phyloP scores from a whole-genome alignment of 2,329 filamentous ascomycete genomes.

The Epichloe glyceriae region DNA sequence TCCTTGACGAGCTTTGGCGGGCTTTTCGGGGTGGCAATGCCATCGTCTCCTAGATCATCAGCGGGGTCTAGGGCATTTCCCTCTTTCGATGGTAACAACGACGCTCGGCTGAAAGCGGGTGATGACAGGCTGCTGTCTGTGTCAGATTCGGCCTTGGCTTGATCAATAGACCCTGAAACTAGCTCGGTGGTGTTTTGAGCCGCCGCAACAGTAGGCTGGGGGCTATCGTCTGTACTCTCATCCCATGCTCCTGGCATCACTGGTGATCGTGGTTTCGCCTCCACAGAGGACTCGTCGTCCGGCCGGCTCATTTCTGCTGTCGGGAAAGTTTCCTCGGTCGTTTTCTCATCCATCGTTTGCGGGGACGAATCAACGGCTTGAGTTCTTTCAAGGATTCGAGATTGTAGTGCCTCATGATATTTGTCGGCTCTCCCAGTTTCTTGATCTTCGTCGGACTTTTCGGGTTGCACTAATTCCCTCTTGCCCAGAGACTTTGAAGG shows the following conservation, averaged over 20 bases:
- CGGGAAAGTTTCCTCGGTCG: too few species aligned
- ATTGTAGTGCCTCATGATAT: not conserved
- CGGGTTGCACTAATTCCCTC: not conserved
- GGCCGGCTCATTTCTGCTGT: not conserved
- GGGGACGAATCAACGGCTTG: not conserved
- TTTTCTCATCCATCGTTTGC: not conserved
- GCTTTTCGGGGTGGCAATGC: slow-evolving; percentile 34
- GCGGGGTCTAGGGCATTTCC: not conserved
- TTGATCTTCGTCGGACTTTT: not conserved
- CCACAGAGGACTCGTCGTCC: not conserved
- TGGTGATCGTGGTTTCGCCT: not conserved
- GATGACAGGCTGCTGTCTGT: slow-evolving; percentile 16
- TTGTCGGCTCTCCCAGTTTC: slow-evolving; percentile 1
- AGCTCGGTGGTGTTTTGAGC: not conserved
- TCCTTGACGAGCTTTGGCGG: slow-evolving; percentile 43
- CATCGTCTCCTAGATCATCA: slow-evolving; percentile 7
- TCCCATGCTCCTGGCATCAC: slow-evolving; percentile 42
- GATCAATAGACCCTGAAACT: not conserved
- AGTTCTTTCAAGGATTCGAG: not conserved
- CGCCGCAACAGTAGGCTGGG: not conserved
- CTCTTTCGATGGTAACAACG: slow-evolving; percentile 3
- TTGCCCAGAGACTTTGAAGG: not conserved
- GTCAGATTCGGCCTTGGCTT: slow-evolving; percentile 1
- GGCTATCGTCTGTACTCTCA: slow-evolving; percentile 9
- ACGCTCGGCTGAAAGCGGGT: slow-evolving; percentile 16